Evolutionary conservation across 345 rosid genomes (phyloP).

Genomic region (Atalantia buxifolia): DNA sequence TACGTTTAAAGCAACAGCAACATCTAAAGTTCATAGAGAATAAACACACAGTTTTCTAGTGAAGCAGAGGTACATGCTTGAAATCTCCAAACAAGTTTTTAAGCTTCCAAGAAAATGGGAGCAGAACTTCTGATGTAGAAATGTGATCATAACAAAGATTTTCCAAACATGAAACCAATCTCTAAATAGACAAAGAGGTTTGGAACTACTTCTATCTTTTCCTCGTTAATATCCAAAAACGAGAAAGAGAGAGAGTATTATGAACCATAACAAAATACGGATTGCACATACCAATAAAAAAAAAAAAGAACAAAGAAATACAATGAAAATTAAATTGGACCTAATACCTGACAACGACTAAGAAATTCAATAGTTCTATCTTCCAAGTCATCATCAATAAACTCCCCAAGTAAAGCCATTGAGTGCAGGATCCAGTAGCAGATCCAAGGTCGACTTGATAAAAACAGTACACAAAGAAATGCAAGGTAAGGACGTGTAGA

Average conservation of each 20-base stretch:
- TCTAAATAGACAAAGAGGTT: not conserved
- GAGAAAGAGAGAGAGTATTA: not conserved
- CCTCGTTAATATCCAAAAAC: not conserved
- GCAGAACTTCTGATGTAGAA: not conserved
- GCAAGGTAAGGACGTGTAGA: not conserved
- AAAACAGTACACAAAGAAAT: not conserved
- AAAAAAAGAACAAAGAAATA: not conserved
- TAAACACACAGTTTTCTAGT: not conserved
- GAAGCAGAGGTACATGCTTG: not conserved
- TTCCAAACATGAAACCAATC: not conserved
- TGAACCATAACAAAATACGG: not conserved
- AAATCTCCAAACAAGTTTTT: not conserved
- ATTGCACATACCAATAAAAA: not conserved
- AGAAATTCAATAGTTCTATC: constrained; percentile 61
- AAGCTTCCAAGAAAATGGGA: not conserved
- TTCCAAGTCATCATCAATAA: constrained; percentile 55
- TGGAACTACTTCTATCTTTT: not conserved
- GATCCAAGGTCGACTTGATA: constrained; percentile 86
- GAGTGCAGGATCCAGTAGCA: constrained; percentile 98
- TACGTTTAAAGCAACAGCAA: not conserved
- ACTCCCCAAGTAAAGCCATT: constrained; percentile 74
- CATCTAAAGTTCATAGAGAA: not conserved
- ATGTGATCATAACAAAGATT: not conserved
- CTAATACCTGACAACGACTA: constrained; percentile 70
- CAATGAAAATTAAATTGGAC: not conserved